Evolutionary conservation across 2,329 filamentous ascomycete species (phyloP).

Genomic region (Botrytis byssoidea): DNA sequence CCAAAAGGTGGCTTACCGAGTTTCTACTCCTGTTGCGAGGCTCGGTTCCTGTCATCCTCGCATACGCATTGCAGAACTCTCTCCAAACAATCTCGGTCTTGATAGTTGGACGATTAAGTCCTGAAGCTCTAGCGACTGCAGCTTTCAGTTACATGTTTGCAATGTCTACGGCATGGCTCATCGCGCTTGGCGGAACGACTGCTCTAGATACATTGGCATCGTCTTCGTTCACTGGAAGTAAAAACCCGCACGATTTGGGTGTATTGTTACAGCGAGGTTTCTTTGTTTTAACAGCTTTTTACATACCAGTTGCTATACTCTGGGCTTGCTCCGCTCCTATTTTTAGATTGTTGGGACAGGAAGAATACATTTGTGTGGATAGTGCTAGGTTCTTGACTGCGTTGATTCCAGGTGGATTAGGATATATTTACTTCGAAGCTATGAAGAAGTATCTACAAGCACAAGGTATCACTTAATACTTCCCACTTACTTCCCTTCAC

Average conservation of each 20-base stretch:
- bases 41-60: slow-evolving; percentile 75
- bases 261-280: slow-evolving; percentile 75
- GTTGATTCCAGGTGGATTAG: slow-evolving; percentile 76
- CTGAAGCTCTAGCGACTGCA: slow-evolving; percentile 75
- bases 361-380: slow-evolving; percentile 71
- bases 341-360: slow-evolving; percentile 73
- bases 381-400: slow-evolving; percentile 71
- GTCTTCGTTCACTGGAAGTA: slow-evolving; percentile 76
- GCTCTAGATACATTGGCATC: slow-evolving; percentile 83
- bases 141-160: slow-evolving; percentile 95
- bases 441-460: slow-evolving; percentile 88
- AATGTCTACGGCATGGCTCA: slow-evolving; percentile 84
- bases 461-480: slow-evolving; percentile 61
- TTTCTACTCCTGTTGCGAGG: slow-evolving; percentile 66
- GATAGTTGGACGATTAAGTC: slow-evolving; percentile 75
- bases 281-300: slow-evolving; percentile 69
- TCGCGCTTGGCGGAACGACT: slow-evolving; percentile 81
- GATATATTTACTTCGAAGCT: slow-evolving; percentile 84
- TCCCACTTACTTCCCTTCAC: slow-evolving; percentile 49
- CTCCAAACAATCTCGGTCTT: slow-evolving; percentile 80
- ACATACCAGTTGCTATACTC: slow-evolving; percentile 67
- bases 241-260: slow-evolving; percentile 75
- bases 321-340: slow-evolving; percentile 75
- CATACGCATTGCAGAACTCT: slow-evolving; percentile 83
- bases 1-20: slow-evolving; percentile 50